Base-by-base conservation (phyloP, 164 flowering plant genomes). In the Saururus chinensis region DNA sequence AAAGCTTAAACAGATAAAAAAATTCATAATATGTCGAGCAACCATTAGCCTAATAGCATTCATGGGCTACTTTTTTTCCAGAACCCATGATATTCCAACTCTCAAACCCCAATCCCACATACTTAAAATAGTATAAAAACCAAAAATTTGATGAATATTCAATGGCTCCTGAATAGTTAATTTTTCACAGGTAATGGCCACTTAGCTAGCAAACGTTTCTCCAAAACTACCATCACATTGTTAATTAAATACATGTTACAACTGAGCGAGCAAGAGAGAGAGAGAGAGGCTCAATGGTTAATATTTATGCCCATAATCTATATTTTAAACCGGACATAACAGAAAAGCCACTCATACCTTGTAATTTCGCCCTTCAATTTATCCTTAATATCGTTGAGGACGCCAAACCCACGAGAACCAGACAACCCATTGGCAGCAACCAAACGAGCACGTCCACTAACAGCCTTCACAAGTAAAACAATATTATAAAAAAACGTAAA, bases 341-440 rank as follows among this genome's bases (percentile, higher is more conserved):
- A 41, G 21, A 16, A 42, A 25, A 22, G 7, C 17, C 11, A 20
- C 66, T 58, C 60, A 30, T 30, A 81, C 89, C 77, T 77, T 53
- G 61, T 65, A 61, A 63, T 80, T 79, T 82, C 90, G 53, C 90
- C 96, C 68, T 84, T 82, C 37, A 92, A 49, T 63, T 85, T 66
- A 67, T 88, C 74, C 19, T 93, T 86, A 66, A 88, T 85, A 63
- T 88, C 98, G 71, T 85, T 84, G 60, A 92, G 83, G 13, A 88
- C 87, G 59, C 98, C 77, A 30, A 75, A 88, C 45, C 74, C 71
- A 30, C 95, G 96, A 73, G 65, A 60, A 56, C 60, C 64, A 60
- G 66, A 57, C 59, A 54, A 56, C 68, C 79, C 80, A 75, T 72
- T 68, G 7, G 68, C 61, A 0, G 75, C 52, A 40, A 74, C 56